phyloP scores from a whole-genome alignment of 257 asterid species.

The Oldenlandia corymbosa region DNA sequence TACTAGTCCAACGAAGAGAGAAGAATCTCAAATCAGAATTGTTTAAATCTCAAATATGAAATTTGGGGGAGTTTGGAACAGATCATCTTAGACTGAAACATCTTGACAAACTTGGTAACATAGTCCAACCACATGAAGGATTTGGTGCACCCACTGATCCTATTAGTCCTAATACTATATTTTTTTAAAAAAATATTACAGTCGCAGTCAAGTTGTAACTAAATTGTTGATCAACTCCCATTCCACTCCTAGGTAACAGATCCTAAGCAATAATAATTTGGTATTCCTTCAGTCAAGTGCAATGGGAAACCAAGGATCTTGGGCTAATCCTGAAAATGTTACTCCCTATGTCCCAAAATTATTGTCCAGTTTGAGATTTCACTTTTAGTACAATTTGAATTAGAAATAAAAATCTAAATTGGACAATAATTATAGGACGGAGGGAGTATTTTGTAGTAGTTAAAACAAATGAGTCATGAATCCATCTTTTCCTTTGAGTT shows the following conservation, averaged over 20 bases:
- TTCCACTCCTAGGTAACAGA: neutral
- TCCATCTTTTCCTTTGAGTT: no score
- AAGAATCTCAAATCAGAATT: neutral
- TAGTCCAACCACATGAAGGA: slow-evolving; percentile 38
- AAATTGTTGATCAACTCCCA: slow-evolving; percentile 6
- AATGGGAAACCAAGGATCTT: no score
- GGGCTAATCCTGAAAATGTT: no score
- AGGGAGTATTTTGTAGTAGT: no score
- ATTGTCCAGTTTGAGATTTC: no score
- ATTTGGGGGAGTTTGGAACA: neutral
- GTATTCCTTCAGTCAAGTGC: neutral
- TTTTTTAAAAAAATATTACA: neutral
- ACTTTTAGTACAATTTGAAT: no score
- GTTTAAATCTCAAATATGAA: neutral
- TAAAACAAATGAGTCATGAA: no score
- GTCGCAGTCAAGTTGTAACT: neutral
- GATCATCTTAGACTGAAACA: slow-evolving; percentile 20
- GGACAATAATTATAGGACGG: no score
- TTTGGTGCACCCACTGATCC: slow-evolving; percentile 48
- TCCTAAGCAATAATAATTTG: neutral
- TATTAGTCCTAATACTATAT: slow-evolving; percentile 1
- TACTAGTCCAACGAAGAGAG: slow-evolving; percentile 23
- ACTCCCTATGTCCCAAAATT: no score
- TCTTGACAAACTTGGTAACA: slow-evolving; percentile 16
- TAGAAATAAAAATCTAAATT: no score